Evolutionary conservation across 768 basidiomycete genomes (phyloP).

Genomic region (Pulveroboletus sp.): DNA sequence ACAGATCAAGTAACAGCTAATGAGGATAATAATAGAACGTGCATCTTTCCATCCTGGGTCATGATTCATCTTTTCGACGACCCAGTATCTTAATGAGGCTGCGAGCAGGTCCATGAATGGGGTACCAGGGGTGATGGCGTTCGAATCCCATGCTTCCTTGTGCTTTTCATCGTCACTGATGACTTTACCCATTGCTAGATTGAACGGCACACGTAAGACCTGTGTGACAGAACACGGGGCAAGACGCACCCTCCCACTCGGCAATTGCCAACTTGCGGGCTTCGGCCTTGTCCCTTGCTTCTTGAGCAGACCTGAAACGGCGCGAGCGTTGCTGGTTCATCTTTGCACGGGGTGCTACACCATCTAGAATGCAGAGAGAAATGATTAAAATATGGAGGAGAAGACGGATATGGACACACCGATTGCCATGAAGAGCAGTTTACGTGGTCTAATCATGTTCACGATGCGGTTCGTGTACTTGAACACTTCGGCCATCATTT

Average conservation of each 20-base stretch:
- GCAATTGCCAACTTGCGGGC: constrained; percentile 78
- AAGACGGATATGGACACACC: constrained; percentile 47
- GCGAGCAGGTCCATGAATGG: constrained; percentile 97
- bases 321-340: constrained; percentile 99
- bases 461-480: constrained; percentile 95
- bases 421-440: constrained; percentile 97
- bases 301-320: constrained; percentile 92
- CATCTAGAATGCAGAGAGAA: constrained; percentile 51
- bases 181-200: constrained; percentile 86
- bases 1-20: neutral
- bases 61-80: constrained; percentile 88
- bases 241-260: constrained; percentile 72
- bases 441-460: constrained; percentile 93
- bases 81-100: constrained; percentile 89
- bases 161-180: constrained; percentile 77
- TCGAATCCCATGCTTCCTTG: constrained; percentile 92
- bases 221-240: neutral
- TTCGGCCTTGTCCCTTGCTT: constrained; percentile 91
- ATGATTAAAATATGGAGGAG: neutral
- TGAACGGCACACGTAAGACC: neutral
- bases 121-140: constrained; percentile 98
- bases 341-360: constrained; percentile 96
- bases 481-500: constrained; percentile 99
- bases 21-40: constrained; percentile 15
- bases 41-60: constrained; percentile 97